Conservation (phyloP, 1,139 yeast genomes). For the Protomyces gravidus region DNA sequence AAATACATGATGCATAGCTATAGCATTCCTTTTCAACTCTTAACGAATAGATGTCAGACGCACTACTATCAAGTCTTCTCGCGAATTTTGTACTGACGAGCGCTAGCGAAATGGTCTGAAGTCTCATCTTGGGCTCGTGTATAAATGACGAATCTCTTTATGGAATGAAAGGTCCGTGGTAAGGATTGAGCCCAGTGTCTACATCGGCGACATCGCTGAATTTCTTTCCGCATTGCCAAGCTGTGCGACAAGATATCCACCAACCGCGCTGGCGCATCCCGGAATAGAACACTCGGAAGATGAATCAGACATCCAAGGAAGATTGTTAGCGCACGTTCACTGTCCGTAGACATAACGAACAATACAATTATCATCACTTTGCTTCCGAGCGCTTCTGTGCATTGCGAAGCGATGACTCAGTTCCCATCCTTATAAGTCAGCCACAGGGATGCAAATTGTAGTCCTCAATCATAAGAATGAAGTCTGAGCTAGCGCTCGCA, state of each 20-base stretch:
- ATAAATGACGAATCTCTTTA: not conserved
- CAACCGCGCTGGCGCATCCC: no score
- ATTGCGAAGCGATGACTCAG: no score
- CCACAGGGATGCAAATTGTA: no score
- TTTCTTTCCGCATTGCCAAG: no score
- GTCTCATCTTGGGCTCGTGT: slow-evolving; percentile 1
- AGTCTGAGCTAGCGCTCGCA: no score
- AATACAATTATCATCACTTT: not conserved
- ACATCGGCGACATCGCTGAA: no score
- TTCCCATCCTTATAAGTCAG: no score
- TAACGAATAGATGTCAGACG: not conserved
- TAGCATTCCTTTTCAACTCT: not conserved
- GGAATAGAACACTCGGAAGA: not conserved
- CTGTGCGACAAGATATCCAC: not conserved
- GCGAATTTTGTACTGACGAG: slow-evolving; percentile 1
- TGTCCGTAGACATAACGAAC: slow-evolving; percentile 5
- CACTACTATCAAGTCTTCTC: slow-evolving; percentile 4
- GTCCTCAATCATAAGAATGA: no score
- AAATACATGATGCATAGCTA: not conserved
- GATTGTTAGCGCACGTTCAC: slow-evolving; percentile 5
- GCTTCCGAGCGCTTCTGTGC: not conserved
- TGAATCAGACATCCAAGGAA: slow-evolving; percentile 4
- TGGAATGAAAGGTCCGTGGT: slow-evolving; percentile 2
- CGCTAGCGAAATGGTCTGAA: not conserved
- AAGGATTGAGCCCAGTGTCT: not conserved